A percentile compares a stretch with the other conserved stretches of the same genome.
phyloP scores from a whole-genome alignment of 2,329 filamentous ascomycete genomes.

The Periconia digitata region DNA sequence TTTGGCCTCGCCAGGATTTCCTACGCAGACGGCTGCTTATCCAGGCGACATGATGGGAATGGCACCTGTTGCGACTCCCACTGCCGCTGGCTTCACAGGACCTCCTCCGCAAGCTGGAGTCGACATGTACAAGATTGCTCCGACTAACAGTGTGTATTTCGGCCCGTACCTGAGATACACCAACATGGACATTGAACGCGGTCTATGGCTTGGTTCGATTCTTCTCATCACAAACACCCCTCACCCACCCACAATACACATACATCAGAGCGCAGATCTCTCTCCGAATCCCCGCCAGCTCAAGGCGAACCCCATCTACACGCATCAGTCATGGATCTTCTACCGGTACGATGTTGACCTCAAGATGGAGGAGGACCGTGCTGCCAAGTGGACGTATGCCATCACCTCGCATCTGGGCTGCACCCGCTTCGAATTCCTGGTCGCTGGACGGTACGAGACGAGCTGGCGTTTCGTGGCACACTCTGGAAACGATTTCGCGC shows the following conservation, averaged over 20 bases:
- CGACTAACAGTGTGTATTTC: constrained; percentile 97
- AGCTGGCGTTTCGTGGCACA: constrained; percentile 96
- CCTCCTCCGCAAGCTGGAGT: constrained; percentile 88
- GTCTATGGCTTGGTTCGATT: constrained; percentile 90
- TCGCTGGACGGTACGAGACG: constrained; percentile 85
- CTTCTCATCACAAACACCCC: constrained; percentile 87
- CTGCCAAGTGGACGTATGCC: constrained; percentile 94
- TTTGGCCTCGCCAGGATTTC: constrained; percentile 77
- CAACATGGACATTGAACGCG: constrained; percentile 94
- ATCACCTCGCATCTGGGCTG: constrained; percentile 96
- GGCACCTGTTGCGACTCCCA: constrained; percentile 71
- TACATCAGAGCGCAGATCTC: constrained; percentile 85
- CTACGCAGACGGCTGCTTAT: constrained; percentile 80
- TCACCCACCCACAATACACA: constrained; percentile 93
- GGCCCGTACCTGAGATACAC: constrained; percentile 93
- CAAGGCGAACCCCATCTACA: constrained; percentile 77
- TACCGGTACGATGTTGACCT: constrained; percentile 93
- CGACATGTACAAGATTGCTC: constrained; percentile 89
- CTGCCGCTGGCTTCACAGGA: constrained; percentile 79
- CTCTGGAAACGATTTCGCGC: constrained; percentile 92
- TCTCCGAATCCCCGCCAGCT: constrained; percentile 91
- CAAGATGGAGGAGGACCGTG: constrained; percentile 76
- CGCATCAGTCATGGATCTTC: constrained; percentile 92
- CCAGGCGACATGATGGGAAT: constrained; percentile 85
- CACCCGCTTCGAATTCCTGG: constrained; percentile 96